Base-by-base conservation (phyloP, 1,284 basidiomycete genomes). In the Marasmius oreades region DNA sequence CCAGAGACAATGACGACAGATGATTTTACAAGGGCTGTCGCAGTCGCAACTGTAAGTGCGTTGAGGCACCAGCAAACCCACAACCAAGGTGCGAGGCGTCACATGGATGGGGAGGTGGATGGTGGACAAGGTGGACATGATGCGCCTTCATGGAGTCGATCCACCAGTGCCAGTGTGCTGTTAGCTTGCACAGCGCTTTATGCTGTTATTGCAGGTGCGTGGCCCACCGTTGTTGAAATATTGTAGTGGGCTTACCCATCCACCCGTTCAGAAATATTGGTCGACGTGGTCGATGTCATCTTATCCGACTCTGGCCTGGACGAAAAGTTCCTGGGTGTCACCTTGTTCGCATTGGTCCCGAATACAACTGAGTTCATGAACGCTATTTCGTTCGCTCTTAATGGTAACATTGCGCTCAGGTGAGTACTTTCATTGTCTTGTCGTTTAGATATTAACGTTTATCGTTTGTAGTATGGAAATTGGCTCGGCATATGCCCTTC, bases 291-390 rank as follows among this genome's bases (percentile, higher is more conserved):
- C 10, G 97, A 99, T 66, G 93, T 95, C 26, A 88, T 99, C 1
- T 78, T 99, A 22, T 77, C 93, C 61, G 94, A 88, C n/a, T 94
- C 93, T 0, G 93, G 93, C 0, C 92, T 99, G 37, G 93, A 97
- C 61, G 96, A 99, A 69, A 99, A 99, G 70, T 96, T 99, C 77
- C 80, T 99, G 31, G 97, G 97, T 46, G 82, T 99, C 56, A 98
- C 95, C 0, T 80, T 99, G 8, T 99, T 99, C 66, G 96, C 97
- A 1, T 82, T 99, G 33, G 95, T 99, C 0, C 97, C 97, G 10
- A 99, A 99, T 71, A 98, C 95, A 16, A 99, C 97, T 20, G 97
- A 99, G 74, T 99, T 99, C 70, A 98, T 99, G 96, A 99, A 99
- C 69, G 97, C 97, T 55, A 97, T 99, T 67, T 96, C 94, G n/a